A percentile compares a stretch with the other conserved stretches of the same genome.
Evolutionary conservation across 345 rosid species (phyloP).

Genomic region (Microcos paniculata): DNA sequence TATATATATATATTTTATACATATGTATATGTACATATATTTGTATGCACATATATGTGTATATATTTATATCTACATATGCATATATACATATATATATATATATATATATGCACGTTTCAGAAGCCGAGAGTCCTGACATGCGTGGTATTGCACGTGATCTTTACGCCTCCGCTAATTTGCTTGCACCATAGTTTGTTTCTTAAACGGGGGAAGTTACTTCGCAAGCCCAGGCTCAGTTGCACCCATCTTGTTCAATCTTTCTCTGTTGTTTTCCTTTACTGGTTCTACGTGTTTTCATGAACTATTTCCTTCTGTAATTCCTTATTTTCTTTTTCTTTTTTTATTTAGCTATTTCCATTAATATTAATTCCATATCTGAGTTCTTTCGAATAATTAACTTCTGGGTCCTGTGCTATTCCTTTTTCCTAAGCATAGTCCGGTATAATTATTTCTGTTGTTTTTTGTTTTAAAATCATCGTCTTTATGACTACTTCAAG

Average conservation of each 20-base stretch:
- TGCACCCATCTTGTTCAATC: conserved; percentile 99
- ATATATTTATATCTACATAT: too few species aligned
- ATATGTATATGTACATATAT: too few species aligned
- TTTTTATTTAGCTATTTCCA: neutral
- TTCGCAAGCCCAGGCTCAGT: too few species aligned
- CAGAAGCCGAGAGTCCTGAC: too few species aligned
- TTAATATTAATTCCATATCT: neutral
- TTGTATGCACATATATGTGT: too few species aligned
- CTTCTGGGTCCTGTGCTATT: conserved; percentile 32
- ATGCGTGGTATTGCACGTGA: too few species aligned
- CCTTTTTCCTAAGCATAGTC: conserved; percentile 1
- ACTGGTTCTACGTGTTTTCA: conserved; percentile 96
- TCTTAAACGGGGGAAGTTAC: too few species aligned
- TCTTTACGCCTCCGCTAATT: too few species aligned
- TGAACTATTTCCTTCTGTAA: conserved; percentile 21
- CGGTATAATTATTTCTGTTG: neutral
- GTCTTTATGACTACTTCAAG: conserved; percentile 66
- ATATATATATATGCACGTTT: too few species aligned
- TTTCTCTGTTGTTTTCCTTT: conserved; percentile 96
- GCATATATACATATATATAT: too few species aligned
- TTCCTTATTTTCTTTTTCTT: neutral
- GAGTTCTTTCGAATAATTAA: neutral
- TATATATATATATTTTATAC: too few species aligned
- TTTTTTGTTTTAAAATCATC: conserved; percentile 1
- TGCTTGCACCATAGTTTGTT: too few species aligned